These are phyloP conservation scores for Sphagnum fallax DNA, from an alignment of 228 moss, liverwort and hornwort genomes.

Conservation along the genomic window DNA sequence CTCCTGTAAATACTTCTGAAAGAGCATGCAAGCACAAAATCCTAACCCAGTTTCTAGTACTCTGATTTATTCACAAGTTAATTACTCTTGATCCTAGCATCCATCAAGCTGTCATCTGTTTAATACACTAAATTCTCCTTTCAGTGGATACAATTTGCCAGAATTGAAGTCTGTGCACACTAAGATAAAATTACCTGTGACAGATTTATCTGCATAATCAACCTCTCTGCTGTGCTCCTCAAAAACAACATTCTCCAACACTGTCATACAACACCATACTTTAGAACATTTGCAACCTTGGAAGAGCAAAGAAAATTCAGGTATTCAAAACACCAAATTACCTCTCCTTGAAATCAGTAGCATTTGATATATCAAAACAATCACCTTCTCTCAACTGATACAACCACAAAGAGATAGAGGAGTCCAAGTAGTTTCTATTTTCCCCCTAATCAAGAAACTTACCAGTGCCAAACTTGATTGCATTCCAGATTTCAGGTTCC, in stretches of 20 bases:
- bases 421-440: no score
- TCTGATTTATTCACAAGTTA: background rate
- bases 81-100: background rate
- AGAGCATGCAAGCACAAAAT: no score
- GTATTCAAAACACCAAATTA: background rate
- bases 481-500: slow-evolving; percentile 97
- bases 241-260: slow-evolving; percentile 94
- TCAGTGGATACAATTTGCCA: no score
- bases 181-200: slow-evolving; percentile 48
- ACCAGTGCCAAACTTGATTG: slow-evolving; percentile 98
- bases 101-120: no score
- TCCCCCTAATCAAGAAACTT: background rate
- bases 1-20: no score
- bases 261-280: slow-evolving; percentile 25
- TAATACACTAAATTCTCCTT: no score
- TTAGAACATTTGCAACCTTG: no score
- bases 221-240: slow-evolving; percentile 93
- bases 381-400: background rate
- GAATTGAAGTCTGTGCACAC: no score
- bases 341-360: background rate
- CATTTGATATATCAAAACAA: background rate
- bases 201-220: slow-evolving; percentile 83
- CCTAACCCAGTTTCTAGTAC: background rate
- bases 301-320: background rate
- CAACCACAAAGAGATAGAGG: no score